These are phyloP conservation scores for Tuctoria greenei DNA, from an alignment of 176 grass and related monocot species.

Conservation along the genomic window DNA sequence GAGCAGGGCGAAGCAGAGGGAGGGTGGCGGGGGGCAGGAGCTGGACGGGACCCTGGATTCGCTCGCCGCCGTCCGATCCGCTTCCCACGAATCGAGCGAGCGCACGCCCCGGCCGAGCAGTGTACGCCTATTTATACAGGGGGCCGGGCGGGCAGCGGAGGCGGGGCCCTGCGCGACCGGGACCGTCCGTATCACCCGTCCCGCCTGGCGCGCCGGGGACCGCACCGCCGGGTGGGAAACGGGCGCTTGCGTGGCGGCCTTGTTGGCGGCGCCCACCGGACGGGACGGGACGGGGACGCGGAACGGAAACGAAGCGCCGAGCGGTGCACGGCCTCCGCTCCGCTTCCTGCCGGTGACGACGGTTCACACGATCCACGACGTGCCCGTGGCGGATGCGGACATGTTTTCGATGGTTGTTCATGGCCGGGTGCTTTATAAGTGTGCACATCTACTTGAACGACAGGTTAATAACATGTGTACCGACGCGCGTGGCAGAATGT, in stretches of 20 bases:
- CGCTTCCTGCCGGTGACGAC: too few relatives aligned
- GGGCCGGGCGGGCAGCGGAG: not conserved
- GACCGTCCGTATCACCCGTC: conserved; percentile 43
- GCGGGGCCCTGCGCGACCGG: conserved; percentile 11
- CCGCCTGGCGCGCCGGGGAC: not conserved
- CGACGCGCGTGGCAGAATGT: not conserved
- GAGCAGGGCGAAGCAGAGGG: not conserved
- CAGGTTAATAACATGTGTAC: not conserved
- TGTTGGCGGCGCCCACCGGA: not conserved
- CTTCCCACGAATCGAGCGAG: conserved; percentile 37
- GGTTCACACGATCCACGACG: not conserved
- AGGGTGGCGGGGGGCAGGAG: not conserved
- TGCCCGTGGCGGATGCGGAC: not conserved
- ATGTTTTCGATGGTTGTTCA: not conserved
- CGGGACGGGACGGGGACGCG: too few relatives aligned
- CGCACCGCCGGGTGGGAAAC: not conserved
- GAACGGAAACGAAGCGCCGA: not conserved
- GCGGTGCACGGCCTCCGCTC: not conserved
- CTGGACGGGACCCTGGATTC: conserved; percentile 40
- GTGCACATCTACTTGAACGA: too few relatives aligned
- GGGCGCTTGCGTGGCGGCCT: conserved; percentile 31
- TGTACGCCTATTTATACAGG: conserved; percentile 32
- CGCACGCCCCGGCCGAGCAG: conserved; percentile 22
- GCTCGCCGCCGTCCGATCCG: conserved; percentile 53
- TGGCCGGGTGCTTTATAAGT: not conserved